Evolutionary conservation across 768 basidiomycete species (phyloP).

Genomic region (Rhizopogon vinicolor): DNA sequence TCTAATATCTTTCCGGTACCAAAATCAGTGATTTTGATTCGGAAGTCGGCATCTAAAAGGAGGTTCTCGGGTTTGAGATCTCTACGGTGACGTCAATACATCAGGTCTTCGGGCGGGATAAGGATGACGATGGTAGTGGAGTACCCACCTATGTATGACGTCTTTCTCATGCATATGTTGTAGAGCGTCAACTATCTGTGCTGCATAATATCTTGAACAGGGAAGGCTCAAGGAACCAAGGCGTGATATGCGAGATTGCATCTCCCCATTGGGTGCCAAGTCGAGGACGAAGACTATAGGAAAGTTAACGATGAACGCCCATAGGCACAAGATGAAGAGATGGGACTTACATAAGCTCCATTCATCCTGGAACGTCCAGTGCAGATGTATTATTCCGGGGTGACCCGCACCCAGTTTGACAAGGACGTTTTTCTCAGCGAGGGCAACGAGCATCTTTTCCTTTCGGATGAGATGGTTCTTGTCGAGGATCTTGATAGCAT

Average conservation of each 20-base stretch:
- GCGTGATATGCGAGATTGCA: constrained; percentile 65
- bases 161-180: constrained; percentile 89
- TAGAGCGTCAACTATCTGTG: constrained; percentile 85
- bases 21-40: constrained; percentile 96
- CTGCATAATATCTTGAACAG: constrained; percentile 81
- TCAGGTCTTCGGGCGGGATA: background rate
- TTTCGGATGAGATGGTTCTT: constrained; percentile 79
- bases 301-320: constrained; percentile 5
- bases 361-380: constrained; percentile 83
- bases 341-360: constrained; percentile 58
- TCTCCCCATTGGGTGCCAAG: constrained; percentile 71
- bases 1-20: constrained; percentile 83
- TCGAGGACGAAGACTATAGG: constrained; percentile 72
- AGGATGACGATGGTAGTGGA: background rate
- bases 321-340: background rate
- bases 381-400: constrained; percentile 77
- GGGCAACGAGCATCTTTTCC: constrained; percentile 73
- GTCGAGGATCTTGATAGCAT: constrained; percentile 79
- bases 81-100: constrained; percentile 25
- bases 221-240: constrained; percentile 82
- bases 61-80: constrained; percentile 88
- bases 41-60: constrained; percentile 79
- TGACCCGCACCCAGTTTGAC: constrained; percentile 61
- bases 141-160: constrained; percentile 74
- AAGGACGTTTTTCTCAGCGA: constrained; percentile 76